phyloP scores from a whole-genome alignment of 371 early-diverging fungal genomes.

The Mortierella sp. region DNA sequence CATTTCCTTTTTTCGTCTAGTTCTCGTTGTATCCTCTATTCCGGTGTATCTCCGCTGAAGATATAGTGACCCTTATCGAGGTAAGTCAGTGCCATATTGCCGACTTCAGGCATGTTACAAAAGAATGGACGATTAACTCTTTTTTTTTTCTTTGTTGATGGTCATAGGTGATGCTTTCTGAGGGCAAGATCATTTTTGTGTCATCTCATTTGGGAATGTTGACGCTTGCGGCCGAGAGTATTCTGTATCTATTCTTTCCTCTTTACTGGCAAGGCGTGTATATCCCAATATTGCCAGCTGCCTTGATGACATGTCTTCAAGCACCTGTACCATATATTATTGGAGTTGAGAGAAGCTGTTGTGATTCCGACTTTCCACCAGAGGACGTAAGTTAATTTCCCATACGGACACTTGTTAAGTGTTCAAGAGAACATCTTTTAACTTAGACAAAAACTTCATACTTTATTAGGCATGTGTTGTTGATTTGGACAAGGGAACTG shows the following conservation, averaged over 20 bases:
- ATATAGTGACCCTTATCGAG: slow-evolving; percentile 78
- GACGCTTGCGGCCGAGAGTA: slow-evolving; percentile 76
- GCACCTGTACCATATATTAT: slow-evolving; percentile 89
- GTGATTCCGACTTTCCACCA: slow-evolving; percentile 71
- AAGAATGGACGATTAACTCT: neutral
- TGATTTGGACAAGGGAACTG: slow-evolving; percentile 69
- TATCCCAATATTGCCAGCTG: slow-evolving; percentile 82
- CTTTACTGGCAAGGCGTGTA: slow-evolving; percentile 87
- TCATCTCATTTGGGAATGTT: slow-evolving; percentile 81
- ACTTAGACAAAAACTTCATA: neutral
- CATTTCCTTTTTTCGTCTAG: slow-evolving; percentile 53
- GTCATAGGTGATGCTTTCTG: slow-evolving; percentile 70
- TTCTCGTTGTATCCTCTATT: slow-evolving; percentile 86
- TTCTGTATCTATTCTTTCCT: slow-evolving; percentile 80
- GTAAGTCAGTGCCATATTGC: slow-evolving; percentile 18
- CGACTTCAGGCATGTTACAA: too few relatives aligned
- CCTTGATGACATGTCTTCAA: slow-evolving; percentile 80
- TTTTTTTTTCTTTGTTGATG: too few relatives aligned
- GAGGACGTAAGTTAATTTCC: slow-evolving; percentile 61
- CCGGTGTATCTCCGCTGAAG: slow-evolving; percentile 76
- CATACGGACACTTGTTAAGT: too few relatives aligned
- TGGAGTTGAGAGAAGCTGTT: slow-evolving; percentile 73
- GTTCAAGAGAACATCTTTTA: neutral
- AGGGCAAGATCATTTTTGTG: slow-evolving; percentile 82
- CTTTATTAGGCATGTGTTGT: slow-evolving; percentile 64